Percentiles rank a stretch among this genome's conserved stretches.
Conservation (phyloP, 1,284 basidiomycete species). For the Cryptococcus deneoformans region DNA sequence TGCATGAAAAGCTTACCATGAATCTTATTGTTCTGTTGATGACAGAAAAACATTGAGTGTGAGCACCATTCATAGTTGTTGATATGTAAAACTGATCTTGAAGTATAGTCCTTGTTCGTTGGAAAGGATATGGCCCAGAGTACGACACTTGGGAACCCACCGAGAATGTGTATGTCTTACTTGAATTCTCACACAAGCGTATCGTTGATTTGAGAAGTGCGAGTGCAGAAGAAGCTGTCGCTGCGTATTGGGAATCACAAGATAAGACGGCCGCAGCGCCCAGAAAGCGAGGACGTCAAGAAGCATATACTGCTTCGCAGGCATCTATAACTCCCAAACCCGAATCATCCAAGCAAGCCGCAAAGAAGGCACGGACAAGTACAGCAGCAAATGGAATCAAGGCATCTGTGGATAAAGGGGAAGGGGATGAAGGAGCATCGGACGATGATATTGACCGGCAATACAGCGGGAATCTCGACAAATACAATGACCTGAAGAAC, state of each 20-base stretch:
- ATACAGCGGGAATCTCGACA: slow-evolving; percentile 21
- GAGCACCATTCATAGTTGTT: neutral
- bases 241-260: slow-evolving; percentile 31
- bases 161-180: slow-evolving; percentile 38
- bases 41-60: slow-evolving; percentile 12
- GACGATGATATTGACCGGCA: slow-evolving; percentile 35
- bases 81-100: neutral
- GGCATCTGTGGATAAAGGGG: slow-evolving; percentile 31
- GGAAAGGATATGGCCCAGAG: slow-evolving; percentile 48
- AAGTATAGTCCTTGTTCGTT: slow-evolving; percentile 43
- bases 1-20: neutral
- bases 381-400: slow-evolving; percentile 33
- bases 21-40: neutral
- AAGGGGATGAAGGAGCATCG: slow-evolving; percentile 60
- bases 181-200: neutral
- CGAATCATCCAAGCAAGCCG: neutral
- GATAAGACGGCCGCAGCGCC: slow-evolving; percentile 13
- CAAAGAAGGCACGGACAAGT: slow-evolving; percentile 16
- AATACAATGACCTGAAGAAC: slow-evolving; percentile 36
- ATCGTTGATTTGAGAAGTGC: slow-evolving; percentile 14
- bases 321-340: slow-evolving; percentile 7
- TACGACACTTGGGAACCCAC: slow-evolving; percentile 49
- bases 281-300: slow-evolving; percentile 27
- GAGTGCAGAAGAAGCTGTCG: slow-evolving; percentile 35
- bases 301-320: neutral